phyloP scores from a whole-genome alignment of 2,329 filamentous ascomycete species.

The Ilyonectria robusta region DNA sequence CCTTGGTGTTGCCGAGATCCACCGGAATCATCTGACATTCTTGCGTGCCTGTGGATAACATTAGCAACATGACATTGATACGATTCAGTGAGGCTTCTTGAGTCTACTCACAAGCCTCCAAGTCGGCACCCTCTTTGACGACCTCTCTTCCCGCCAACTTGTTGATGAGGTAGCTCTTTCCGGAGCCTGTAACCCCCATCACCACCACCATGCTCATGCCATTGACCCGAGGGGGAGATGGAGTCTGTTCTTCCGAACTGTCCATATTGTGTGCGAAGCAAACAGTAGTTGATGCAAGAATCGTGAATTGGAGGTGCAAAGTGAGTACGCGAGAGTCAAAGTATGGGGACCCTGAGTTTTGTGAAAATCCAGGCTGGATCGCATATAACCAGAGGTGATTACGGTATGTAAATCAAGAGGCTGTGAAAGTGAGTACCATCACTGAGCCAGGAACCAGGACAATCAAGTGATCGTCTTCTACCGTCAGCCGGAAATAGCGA shows the following conservation, averaged over 20 bases:
- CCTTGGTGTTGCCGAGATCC: neutral
- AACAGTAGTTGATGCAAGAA: neutral
- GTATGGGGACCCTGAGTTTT: too few species aligned
- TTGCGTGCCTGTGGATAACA: neutral
- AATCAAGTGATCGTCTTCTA: neutral
- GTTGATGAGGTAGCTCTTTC: slow-evolving; percentile 2
- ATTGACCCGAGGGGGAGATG: neutral
- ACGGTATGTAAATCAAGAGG: too few species aligned
- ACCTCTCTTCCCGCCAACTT: neutral
- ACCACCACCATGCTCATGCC: slow-evolving; percentile 1
- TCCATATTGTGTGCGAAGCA: neutral
- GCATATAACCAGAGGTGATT: too few species aligned
- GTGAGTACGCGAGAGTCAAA: too few species aligned
- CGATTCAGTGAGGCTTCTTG: neutral
- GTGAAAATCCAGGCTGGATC: too few species aligned
- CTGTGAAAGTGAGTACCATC: too few species aligned
- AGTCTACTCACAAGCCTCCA: neutral
- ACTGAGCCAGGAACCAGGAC: too few species aligned
- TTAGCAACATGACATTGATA: neutral
- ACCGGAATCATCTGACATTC: slow-evolving; percentile 1
- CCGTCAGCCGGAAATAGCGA: neutral
- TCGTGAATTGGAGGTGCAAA: too few species aligned
- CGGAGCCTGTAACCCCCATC: slow-evolving; percentile 1
- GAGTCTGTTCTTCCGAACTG: neutral
- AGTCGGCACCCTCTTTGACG: neutral